phyloP scores from a whole-genome alignment of 2,329 filamentous ascomycete species.

The Drechslera avenae region DNA sequence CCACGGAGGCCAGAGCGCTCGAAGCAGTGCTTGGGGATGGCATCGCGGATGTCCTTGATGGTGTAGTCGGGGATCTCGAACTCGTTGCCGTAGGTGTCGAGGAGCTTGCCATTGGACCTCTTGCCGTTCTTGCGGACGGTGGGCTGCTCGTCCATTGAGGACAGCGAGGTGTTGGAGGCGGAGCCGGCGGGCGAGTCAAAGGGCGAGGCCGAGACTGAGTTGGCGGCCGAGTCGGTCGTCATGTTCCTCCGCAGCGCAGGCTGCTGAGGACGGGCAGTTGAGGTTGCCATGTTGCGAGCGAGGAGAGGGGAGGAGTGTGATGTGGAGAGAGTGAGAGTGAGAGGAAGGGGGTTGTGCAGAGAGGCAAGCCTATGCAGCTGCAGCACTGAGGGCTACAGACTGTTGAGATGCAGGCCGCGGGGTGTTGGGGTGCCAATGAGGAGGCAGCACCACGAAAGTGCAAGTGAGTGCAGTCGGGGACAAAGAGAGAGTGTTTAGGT shows the following conservation, averaged over 20 bases:
- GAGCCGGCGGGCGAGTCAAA: conserved; percentile 66
- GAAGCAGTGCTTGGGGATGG: conserved; percentile 97
- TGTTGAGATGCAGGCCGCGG: conserved; percentile 32
- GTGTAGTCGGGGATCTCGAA: conserved; percentile 94
- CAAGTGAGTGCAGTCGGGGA: conserved; percentile 5
- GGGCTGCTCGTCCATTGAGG: conserved; percentile 74
- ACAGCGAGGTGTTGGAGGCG: conserved; percentile 86
- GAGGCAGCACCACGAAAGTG: conserved; percentile 5
- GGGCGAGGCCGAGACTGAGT: conserved; percentile 61
- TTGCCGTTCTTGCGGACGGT: conserved; percentile 39
- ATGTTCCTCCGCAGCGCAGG: conserved; percentile 51
- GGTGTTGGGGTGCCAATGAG: conserved; percentile 17
- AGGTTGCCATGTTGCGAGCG: conserved; percentile 49
- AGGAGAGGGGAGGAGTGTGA: conserved; percentile 2
- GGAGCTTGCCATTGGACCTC: conserved; percentile 64
- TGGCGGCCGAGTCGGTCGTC: conserved; percentile 60
- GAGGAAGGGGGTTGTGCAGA: neutral
- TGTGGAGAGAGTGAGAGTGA: conserved; percentile 3
- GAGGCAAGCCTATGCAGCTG: conserved; percentile 15
- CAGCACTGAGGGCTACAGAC: conserved; percentile 17
- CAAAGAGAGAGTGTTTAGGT: conserved; percentile 8
- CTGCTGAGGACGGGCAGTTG: conserved; percentile 61
- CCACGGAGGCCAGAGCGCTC: conserved; percentile 79
- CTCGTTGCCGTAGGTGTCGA: conserved; percentile 93
- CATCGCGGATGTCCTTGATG: conserved; percentile 96